phyloP scores from a whole-genome alignment of 2,329 filamentous ascomycete genomes.

The Ploettnerulaceae sp. region DNA sequence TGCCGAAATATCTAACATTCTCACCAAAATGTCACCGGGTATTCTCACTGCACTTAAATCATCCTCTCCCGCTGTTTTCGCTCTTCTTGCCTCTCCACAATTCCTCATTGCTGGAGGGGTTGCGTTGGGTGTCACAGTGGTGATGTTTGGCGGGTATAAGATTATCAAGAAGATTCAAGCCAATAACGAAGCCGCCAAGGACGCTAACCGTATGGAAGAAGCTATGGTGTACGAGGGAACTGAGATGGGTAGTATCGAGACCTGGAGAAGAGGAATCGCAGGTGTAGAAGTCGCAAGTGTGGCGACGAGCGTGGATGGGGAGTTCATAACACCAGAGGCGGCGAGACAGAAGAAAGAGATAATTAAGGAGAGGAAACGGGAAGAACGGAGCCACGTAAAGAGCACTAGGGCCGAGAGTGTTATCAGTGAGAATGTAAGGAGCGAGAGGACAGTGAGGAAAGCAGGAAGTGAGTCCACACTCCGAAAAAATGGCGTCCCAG shows the following conservation, averaged over 20 bases:
- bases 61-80: constrained; percentile 80
- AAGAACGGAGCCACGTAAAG: constrained; percentile 19
- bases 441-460: constrained; percentile 21
- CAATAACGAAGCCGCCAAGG: constrained; percentile 29
- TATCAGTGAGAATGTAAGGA: constrained; percentile 12
- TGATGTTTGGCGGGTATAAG: constrained; percentile 95
- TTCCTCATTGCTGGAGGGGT: constrained; percentile 91
- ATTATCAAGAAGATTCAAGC: constrained; percentile 81
- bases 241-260: constrained; percentile 33
- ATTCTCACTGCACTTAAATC: constrained; percentile 72
- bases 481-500: constrained; percentile 8
- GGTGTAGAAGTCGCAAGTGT: constrained; percentile 29
- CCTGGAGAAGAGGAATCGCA: constrained; percentile 34
- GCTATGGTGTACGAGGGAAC: constrained; percentile 29
- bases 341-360: constrained; percentile 26
- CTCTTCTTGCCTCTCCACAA: constrained; percentile 80
- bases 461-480: constrained; percentile 31
- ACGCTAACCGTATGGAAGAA: constrained; percentile 28
- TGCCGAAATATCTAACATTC: constrained; percentile 80
- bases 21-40: constrained; percentile 78
- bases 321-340: constrained; percentile 34
- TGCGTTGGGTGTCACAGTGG: constrained; percentile 86
- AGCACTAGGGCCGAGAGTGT: constrained; percentile 17
- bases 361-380: constrained; percentile 23
- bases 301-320: constrained; percentile 32